A percentile compares a stretch with the other conserved stretches of the same genome.
phyloP scores from a whole-genome alignment of 148 eudicot genomes.

The Dysphania ambrosioides region DNA sequence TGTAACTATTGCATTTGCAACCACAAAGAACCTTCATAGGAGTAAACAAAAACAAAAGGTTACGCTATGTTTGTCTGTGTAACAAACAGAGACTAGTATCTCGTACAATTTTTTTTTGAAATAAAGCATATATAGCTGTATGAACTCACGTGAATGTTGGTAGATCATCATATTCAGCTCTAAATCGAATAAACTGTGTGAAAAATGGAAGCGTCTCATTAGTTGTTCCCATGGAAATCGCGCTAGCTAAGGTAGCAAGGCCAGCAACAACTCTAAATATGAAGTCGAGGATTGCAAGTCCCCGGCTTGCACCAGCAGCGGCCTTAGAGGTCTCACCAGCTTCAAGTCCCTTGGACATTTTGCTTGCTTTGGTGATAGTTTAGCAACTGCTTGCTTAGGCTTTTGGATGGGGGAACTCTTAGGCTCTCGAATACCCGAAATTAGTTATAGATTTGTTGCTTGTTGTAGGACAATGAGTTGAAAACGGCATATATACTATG shows the following conservation, averaged over 20 bases:
- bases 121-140: no score
- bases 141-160: conserved; percentile 43
- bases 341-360: conserved; percentile 42
- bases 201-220: conserved; percentile 45
- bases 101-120: no score
- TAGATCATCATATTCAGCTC: conserved; percentile 46
- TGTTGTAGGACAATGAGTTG: conserved; percentile 17
- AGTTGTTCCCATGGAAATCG: conserved; percentile 52
- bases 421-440: background rate
- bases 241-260: conserved; percentile 41
- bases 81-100: background rate
- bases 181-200: conserved; percentile 45
- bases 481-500: conserved; percentile 13
- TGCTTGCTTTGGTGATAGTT: no score
- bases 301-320: conserved; percentile 24
- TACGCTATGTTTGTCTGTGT: no score
- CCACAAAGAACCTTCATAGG: conserved; percentile 68
- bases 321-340: conserved; percentile 31
- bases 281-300: conserved; percentile 36
- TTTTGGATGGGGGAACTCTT: background rate
- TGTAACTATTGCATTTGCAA: conserved; percentile 53
- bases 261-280: conserved; percentile 39
- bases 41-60: background rate
- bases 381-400: no score
- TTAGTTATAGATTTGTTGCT: background rate